Evolutionary conservation across 1,139 yeast species (phyloP).

Genomic region (Pichia cactophila): DNA sequence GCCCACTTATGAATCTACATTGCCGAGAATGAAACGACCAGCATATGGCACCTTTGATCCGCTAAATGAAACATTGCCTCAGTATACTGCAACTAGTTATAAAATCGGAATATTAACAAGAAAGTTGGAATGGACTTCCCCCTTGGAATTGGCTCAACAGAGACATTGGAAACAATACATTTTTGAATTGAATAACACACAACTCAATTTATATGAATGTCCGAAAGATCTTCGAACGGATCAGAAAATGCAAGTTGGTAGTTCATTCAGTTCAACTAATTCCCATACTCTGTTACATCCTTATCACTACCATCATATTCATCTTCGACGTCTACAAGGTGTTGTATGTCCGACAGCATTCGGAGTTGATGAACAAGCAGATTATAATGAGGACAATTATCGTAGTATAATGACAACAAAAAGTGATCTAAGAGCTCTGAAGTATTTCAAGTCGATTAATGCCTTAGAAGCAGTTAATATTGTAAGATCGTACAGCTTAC

Average conservation of each 20-base stretch:
- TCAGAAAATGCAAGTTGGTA: conserved; percentile 8
- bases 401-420: conserved; percentile 29
- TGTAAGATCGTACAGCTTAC: conserved; percentile 55
- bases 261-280: conserved; percentile 11
- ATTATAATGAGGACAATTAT: conserved; percentile 24
- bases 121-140: conserved; percentile 60
- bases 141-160: conserved; percentile 52
- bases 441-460: conserved; percentile 29
- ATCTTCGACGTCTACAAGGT: conserved; percentile 4
- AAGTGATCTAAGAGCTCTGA: conserved; percentile 35
- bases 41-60: conserved; percentile 31
- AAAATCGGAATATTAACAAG: conserved; percentile 45
- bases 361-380: background rate
- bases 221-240: conserved; percentile 8
- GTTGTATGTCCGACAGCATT: conserved; percentile 7
- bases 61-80: conserved; percentile 37
- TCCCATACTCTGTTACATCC: conserved; percentile 16
- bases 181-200: conserved; percentile 68
- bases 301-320: conserved; percentile 15
- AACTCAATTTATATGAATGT: conserved; percentile 50
- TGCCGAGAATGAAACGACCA: conserved; percentile 35
- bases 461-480: conserved; percentile 31
- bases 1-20: conserved; percentile 24
- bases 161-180: conserved; percentile 59
- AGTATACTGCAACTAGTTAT: conserved; percentile 51